Conservation (phyloP, 2,329 filamentous ascomycete species). For the Aspergillus pseudonomiae region DNA sequence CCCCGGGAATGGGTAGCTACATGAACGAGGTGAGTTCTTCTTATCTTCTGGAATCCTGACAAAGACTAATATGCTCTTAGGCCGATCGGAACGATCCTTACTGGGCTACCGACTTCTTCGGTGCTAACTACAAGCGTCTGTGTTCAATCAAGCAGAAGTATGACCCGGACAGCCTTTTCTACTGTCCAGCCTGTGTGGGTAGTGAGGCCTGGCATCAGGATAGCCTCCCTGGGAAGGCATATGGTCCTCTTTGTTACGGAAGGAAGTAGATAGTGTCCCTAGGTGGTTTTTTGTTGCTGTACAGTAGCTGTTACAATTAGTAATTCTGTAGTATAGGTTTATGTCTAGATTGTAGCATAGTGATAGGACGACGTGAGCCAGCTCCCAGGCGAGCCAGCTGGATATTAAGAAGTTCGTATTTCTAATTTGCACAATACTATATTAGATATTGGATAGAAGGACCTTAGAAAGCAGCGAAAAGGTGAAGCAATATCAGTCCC, state of each 20-base stretch:
- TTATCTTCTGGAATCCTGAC: no score
- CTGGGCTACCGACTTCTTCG: constrained; percentile 21
- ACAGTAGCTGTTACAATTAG: background rate
- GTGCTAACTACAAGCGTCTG: constrained; percentile 10
- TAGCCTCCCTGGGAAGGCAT: background rate
- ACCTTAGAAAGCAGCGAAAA: no score
- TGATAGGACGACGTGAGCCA: no score
- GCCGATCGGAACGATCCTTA: constrained; percentile 22
- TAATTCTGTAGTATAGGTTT: background rate
- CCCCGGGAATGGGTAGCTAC: constrained; percentile 38
- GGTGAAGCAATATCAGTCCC: no score
- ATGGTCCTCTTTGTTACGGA: constrained; percentile 8
- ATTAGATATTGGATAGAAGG: no score
- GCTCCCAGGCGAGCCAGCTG: background rate
- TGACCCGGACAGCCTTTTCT: constrained; percentile 18
- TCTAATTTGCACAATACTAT: no score
- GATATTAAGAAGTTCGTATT: background rate
- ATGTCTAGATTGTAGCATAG: background rate
- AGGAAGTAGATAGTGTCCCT: background rate
- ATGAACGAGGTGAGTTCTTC: constrained; percentile 36
- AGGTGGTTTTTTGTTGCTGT: background rate
- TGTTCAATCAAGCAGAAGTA: constrained; percentile 19
- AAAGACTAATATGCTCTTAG: background rate
- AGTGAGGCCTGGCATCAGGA: constrained; percentile 13
- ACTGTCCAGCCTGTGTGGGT: constrained; percentile 21